Conservation (phyloP, 176 grass and related monocot genomes). For the Cenchrus americanus region DNA sequence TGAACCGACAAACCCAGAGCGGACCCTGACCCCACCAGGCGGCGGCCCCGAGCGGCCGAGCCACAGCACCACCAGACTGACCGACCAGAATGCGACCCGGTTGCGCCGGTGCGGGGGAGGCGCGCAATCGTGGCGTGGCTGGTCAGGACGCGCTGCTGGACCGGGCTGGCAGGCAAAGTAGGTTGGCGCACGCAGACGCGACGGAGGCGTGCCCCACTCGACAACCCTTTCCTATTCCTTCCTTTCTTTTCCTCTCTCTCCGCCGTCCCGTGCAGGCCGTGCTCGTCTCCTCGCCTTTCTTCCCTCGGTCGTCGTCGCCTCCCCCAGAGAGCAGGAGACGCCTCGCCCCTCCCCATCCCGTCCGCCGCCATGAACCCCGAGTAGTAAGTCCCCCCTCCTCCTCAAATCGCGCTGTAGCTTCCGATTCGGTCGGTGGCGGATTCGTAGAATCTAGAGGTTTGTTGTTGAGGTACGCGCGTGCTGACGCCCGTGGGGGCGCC, state of each 20-base stretch:
- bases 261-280: conserved; percentile 12
- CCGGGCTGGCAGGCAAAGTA: background rate
- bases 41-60: conserved; percentile 7
- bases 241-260: background rate
- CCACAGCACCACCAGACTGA: background rate
- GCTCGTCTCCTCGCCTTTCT: background rate
- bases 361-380: conserved; percentile 53
- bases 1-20: background rate
- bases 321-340: conserved; percentile 17
- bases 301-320: conserved; percentile 10
- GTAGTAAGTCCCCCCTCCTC: conserved; percentile 34
- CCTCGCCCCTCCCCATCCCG: background rate
- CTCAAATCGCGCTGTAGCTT: background rate
- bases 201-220: conserved; percentile 48
- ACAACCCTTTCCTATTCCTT: conserved; percentile 35
- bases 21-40: background rate
- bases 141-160: conserved; percentile 26
- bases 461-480: background rate
- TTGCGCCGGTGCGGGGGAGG: too few species aligned
- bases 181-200: conserved; percentile 15
- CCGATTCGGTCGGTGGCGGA: background rate
- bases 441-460: background rate
- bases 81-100: background rate
- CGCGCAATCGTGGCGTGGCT: background rate
- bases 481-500: background rate